Conservation (phyloP, 768 basidiomycete species). For the Auriscalpium orientale region DNA sequence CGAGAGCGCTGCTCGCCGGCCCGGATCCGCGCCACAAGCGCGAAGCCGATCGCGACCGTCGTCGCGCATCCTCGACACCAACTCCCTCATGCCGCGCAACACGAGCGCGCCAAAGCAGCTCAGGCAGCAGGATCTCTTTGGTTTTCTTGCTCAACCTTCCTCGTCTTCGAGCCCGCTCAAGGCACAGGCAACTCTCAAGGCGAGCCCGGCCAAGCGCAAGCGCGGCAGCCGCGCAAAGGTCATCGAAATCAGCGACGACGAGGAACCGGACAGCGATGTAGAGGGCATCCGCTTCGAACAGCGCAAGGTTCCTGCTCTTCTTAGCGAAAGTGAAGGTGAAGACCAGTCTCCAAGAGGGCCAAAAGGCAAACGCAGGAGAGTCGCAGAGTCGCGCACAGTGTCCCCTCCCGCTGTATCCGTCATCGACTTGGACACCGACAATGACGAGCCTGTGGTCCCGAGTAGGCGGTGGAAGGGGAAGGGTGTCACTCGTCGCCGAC, state of each 20-base stretch:
- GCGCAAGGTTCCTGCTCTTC: constrained; percentile 11
- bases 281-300: constrained; percentile 46
- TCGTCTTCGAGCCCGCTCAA: neutral
- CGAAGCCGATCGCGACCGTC: no score
- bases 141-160: neutral
- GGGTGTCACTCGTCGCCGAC: neutral
- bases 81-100: neutral
- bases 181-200: neutral
- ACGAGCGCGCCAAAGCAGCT: neutral
- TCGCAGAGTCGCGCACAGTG: neutral
- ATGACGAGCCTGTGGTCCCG: neutral
- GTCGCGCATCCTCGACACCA: no score
- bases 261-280: constrained; percentile 35
- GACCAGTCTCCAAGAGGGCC: constrained; percentile 18
- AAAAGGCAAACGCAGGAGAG: constrained; percentile 12
- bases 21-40: no score
- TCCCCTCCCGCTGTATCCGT: neutral
- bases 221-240: neutral
- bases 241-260: neutral
- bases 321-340: constrained; percentile 17
- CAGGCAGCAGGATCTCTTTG: neutral
- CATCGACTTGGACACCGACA: neutral
- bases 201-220: neutral
- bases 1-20: no score
- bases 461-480: neutral